A percentile compares a stretch with the other conserved stretches of the same genome.
phyloP scores from a whole-genome alignment of 2,329 filamentous ascomycete genomes.

The Sarocladiaceae sp. region DNA sequence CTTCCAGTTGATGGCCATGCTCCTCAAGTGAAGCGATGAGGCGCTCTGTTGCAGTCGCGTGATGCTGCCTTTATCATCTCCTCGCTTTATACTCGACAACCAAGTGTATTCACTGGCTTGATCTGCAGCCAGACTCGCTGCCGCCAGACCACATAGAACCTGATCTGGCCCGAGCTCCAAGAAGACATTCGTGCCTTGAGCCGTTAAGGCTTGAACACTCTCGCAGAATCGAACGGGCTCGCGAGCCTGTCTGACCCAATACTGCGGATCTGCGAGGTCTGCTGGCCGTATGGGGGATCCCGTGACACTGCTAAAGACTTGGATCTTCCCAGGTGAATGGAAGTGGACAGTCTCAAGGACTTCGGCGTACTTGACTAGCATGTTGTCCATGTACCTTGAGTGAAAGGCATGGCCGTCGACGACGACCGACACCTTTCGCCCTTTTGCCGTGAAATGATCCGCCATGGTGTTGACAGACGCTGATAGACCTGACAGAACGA shows the following conservation, averaged over 20 bases:
- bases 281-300: conserved; percentile 45
- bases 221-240: conserved; percentile 57
- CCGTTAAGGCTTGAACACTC: conserved; percentile 18
- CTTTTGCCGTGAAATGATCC: conserved; percentile 23
- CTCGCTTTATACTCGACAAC: not conserved
- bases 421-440: conserved; percentile 37
- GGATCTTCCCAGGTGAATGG: conserved; percentile 35
- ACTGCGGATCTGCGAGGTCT: conserved; percentile 44
- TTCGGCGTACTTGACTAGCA: conserved; percentile 49
- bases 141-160: conserved; percentile 23
- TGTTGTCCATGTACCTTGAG: conserved; percentile 43
- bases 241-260: conserved; percentile 54
- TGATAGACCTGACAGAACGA: conserved; percentile 51
- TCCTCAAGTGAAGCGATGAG: conserved; percentile 18
- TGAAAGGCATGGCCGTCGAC: conserved; percentile 46
- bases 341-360: conserved; percentile 33
- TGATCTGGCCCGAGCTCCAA: conserved; percentile 23
- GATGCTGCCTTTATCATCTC: conserved; percentile 10
- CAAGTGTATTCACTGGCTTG: not conserved
- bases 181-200: conserved; percentile 20
- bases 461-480: conserved; percentile 37
- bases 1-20: conserved; percentile 22
- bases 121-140: conserved; percentile 16
- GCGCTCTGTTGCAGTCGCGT: conserved; percentile 17
- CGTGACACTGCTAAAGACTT: conserved; percentile 59